A percentile compares a stretch with the other conserved stretches of the same genome.
Conservation (phyloP, 2,329 filamentous ascomycete genomes). For the Tolypocladium pustulatum region DNA sequence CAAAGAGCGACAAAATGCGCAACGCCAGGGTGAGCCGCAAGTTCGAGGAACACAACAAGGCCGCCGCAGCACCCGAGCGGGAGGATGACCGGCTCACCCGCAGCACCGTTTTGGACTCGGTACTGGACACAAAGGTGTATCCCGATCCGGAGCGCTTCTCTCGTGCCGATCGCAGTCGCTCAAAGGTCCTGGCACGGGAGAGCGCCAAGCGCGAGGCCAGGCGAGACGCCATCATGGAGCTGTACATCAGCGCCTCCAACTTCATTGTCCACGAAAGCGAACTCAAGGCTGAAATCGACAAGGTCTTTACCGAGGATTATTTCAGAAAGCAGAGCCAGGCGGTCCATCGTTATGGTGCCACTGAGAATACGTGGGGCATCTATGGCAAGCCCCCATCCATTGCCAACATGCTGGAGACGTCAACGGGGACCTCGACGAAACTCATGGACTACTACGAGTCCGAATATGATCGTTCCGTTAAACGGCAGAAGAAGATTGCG, state of each 20-base stretch:
- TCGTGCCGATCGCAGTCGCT: conserved; percentile 36
- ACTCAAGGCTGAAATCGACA: conserved; percentile 62
- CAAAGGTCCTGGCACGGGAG: conserved; percentile 31
- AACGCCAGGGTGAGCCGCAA: conserved; percentile 31
- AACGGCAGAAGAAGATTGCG: conserved; percentile 43
- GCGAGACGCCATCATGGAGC: conserved; percentile 64
- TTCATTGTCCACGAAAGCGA: conserved; percentile 82
- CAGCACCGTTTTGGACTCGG: conserved; percentile 46
- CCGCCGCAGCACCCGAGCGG: conserved; percentile 54
- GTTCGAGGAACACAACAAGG: conserved; percentile 33
- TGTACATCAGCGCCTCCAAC: conserved; percentile 78
- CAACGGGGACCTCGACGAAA: conserved; percentile 22
- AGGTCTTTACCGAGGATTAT: conserved; percentile 59
- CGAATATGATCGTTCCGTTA: conserved; percentile 33
- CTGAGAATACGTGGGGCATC: conserved; percentile 43
- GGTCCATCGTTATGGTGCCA: conserved; percentile 18
- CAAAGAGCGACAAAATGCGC: conserved; percentile 25
- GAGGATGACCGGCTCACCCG: conserved; percentile 70
- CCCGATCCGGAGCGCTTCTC: conserved; percentile 53
- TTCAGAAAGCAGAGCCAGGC: conserved; percentile 29
- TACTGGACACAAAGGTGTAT: conserved; percentile 37
- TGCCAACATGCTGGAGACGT: conserved; percentile 29
- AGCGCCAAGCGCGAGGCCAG: conserved; percentile 44
- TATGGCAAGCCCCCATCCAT: conserved; percentile 35
- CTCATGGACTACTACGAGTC: conserved; percentile 24